Percentiles rank a stretch among this genome's conserved stretches.
phyloP scores from a whole-genome alignment of 768 basidiomycete species.

The Leccinum subtestaceum region DNA sequence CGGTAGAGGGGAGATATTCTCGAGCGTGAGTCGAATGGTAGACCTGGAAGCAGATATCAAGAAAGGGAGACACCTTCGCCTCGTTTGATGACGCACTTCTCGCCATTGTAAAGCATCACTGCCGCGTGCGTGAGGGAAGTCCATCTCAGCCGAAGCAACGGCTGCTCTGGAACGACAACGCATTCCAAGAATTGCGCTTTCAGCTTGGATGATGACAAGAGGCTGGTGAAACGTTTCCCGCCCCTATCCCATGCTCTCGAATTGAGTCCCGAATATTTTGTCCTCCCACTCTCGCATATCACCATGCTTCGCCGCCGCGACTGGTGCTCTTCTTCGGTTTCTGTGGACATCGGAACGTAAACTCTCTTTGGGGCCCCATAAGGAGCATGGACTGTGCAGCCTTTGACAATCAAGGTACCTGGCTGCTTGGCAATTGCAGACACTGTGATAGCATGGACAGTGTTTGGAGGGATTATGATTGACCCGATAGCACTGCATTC shows the following conservation, averaged over 20 bases:
- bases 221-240: conserved; percentile 38
- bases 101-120: conserved; percentile 93
- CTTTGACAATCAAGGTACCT: conserved; percentile 71
- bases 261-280: conserved; percentile 73
- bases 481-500: conserved; percentile 57
- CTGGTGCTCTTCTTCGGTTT: conserved; percentile 64
- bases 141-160: conserved; percentile 79
- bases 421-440: conserved; percentile 61
- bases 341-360: conserved; percentile 68
- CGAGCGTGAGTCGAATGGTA: conserved; percentile 78
- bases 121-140: conserved; percentile 92
- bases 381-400: conserved; percentile 74
- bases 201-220: conserved; percentile 25
- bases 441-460: conserved; percentile 70
- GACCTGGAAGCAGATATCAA: conserved; percentile 49
- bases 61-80: not conserved
- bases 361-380: conserved; percentile 73
- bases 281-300: conserved; percentile 63
- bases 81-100: conserved; percentile 55
- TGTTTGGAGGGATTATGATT: conserved; percentile 68
- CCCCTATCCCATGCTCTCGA: conserved; percentile 60
- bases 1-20: conserved; percentile 81
- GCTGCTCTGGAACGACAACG: conserved; percentile 82
- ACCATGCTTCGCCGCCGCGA: conserved; percentile 56
- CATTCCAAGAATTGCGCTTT: conserved; percentile 67